Evolutionary conservation across 2,329 filamentous ascomycete genomes (phyloP).

Genomic region (Cercospora sp.): DNA sequence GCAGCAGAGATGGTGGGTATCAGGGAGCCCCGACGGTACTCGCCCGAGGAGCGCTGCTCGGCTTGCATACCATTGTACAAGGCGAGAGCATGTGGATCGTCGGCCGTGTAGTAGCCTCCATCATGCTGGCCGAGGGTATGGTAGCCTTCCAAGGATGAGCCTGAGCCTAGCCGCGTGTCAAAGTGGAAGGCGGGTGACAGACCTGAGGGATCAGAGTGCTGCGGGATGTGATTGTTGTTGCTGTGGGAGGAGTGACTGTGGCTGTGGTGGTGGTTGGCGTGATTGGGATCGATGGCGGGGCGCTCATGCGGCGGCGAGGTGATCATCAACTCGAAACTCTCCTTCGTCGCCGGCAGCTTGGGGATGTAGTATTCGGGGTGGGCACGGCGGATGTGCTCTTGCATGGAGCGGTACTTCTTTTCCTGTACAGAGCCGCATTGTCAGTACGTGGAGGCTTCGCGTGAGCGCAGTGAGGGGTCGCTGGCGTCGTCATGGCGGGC

Average conservation of each 20-base stretch:
- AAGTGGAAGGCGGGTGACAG: slow-evolving; percentile 41
- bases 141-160: slow-evolving; percentile 42
- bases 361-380: slow-evolving; percentile 97
- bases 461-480: background rate
- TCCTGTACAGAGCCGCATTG: slow-evolving; percentile 60
- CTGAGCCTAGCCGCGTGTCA: slow-evolving; percentile 37
- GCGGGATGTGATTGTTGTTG: slow-evolving; percentile 30
- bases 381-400: slow-evolving; percentile 96
- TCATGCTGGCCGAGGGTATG: slow-evolving; percentile 46
- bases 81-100: slow-evolving; percentile 60
- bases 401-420: slow-evolving; percentile 97
- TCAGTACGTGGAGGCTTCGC: slow-evolving; percentile 23
- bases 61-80: slow-evolving; percentile 57
- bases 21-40: slow-evolving; percentile 64
- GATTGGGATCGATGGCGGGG: slow-evolving; percentile 49
- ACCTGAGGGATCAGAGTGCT: slow-evolving; percentile 41
- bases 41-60: slow-evolving; percentile 65
- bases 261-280: slow-evolving; percentile 37
- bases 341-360: slow-evolving; percentile 95
- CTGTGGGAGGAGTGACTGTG: slow-evolving; percentile 16
- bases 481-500: background rate
- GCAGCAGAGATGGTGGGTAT: slow-evolving; percentile 75
- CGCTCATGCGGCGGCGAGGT: slow-evolving; percentile 79
- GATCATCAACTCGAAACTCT: slow-evolving; percentile 97
- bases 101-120: slow-evolving; percentile 44